Evolutionary conservation across 345 rosid genomes (phyloP).

Genomic region (Linum usitatissimum): DNA sequence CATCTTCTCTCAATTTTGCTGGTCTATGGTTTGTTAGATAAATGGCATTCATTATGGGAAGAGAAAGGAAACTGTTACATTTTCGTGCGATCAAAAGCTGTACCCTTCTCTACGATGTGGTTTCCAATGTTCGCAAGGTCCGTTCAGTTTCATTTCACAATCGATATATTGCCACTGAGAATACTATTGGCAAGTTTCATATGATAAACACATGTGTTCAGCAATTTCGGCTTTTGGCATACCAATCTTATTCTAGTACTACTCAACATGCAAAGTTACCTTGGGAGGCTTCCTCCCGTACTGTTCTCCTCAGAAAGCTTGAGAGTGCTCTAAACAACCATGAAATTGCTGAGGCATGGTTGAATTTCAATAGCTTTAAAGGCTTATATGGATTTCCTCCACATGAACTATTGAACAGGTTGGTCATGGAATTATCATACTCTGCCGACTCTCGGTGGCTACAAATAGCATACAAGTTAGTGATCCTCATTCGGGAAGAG

Average conservation of each 20-base stretch:
- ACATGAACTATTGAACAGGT: conserved; percentile 23
- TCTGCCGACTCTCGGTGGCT: conserved; percentile 50
- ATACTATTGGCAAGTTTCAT: conserved; percentile 5
- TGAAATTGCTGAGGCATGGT: conserved; percentile 51
- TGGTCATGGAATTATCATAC: conserved; percentile 50
- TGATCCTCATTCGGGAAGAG: conserved; percentile 28
- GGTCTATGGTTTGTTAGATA: background rate
- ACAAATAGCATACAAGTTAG: conserved; percentile 44
- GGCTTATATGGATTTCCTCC: conserved; percentile 51
- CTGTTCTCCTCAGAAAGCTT: conserved; percentile 44
- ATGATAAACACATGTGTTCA: background rate
- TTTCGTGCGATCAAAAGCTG: background rate
- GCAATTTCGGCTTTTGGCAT: background rate
- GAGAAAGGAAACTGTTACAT: background rate
- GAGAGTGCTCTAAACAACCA: conserved; percentile 44
- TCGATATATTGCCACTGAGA: background rate
- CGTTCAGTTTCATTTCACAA: background rate
- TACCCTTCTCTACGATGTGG: background rate
- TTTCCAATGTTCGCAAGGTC: conserved; percentile 6
- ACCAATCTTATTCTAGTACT: conserved; percentile 5
- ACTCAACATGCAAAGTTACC: conserved; percentile 22
- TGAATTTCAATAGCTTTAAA: conserved; percentile 45
- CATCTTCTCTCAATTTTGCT: background rate
- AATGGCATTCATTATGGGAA: conserved; percentile 13
- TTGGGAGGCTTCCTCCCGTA: conserved; percentile 43